Percentiles rank a stretch among this genome's conserved stretches.
phyloP scores from a whole-genome alignment of 2,329 filamentous ascomycete species.

The Neonectria coccinea region DNA sequence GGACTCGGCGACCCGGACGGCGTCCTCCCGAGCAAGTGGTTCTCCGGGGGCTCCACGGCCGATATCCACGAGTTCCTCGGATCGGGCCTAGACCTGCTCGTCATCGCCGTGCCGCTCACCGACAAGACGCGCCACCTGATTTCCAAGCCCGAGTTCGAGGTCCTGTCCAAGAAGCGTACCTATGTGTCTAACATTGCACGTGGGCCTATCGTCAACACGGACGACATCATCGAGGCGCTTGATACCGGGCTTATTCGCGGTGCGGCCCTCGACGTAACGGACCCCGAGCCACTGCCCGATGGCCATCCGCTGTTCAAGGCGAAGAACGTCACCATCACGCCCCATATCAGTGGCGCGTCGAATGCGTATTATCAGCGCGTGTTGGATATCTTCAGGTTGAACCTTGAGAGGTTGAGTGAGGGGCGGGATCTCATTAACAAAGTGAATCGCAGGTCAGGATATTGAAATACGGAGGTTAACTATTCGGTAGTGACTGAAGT shows the following conservation, averaged over 20 bases:
- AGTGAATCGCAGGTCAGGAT: slow-evolving; percentile 53
- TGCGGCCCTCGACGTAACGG: slow-evolving; percentile 82
- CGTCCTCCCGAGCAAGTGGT: slow-evolving; percentile 63
- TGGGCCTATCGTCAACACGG: slow-evolving; percentile 62
- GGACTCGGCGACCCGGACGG: slow-evolving; percentile 70
- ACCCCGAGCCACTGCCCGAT: slow-evolving; percentile 79
- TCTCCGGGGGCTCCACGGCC: slow-evolving; percentile 56
- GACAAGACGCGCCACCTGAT: slow-evolving; percentile 62
- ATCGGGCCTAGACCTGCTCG: slow-evolving; percentile 64
- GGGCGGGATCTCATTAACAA: slow-evolving; percentile 55
- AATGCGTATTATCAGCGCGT: slow-evolving; percentile 55
- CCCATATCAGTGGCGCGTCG: slow-evolving; percentile 60
- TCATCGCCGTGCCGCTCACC: slow-evolving; percentile 65
- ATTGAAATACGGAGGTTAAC: slow-evolving; percentile 30
- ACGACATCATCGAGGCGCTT: slow-evolving; percentile 72
- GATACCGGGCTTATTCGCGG: slow-evolving; percentile 62
- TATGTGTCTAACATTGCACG: slow-evolving; percentile 80
- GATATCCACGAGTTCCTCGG: slow-evolving; percentile 63
- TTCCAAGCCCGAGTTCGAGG: slow-evolving; percentile 60
- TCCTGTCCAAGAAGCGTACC: slow-evolving; percentile 60
- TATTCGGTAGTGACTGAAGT: not conserved
- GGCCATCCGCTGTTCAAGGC: slow-evolving; percentile 77
- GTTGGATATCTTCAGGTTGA: slow-evolving; percentile 56
- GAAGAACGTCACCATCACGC: slow-evolving; percentile 74
- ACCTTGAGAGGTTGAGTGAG: slow-evolving; percentile 53